Base-by-base conservation (phyloP, 805 yeast species). In the Lachancea kluyveri region DNA sequence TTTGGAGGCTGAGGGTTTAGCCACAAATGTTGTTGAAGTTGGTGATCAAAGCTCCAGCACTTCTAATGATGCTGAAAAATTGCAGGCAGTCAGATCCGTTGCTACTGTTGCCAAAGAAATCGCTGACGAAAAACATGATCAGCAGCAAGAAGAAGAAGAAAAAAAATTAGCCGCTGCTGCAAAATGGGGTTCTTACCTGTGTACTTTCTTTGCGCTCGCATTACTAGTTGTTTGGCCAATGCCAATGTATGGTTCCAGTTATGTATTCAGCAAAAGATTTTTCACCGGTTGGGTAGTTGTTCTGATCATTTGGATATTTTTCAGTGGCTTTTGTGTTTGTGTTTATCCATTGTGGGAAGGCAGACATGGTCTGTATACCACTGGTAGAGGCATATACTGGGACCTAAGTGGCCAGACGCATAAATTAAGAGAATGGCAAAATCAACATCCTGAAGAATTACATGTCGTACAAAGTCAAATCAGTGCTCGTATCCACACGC, bases 211-310 rank as follows among this genome's bases (percentile, higher is more conserved):
- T 43, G 75, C 85, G 5, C 44, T 84, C 6, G 66, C 79, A 28
- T 61, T 86, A 30, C 60, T 86, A 19, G 69, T 87, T 16, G 50
- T 86, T 18, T 85, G 94, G 92, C 96, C 96, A 48, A 82, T 86
- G 86, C 95, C 96, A 43, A 79, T 87, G 92, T 86, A 79, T 55
- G 96, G 95, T 19, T 52, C 79, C 4, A 68, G 72, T 3, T 86
- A 86, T 51, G 65, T 86, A 24, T 87, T 86, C 59, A 74, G 84
- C 32, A 77, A 73, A 55, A 59, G 56, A 35, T 84, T 84, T 61
- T 87, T 86, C 59, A 82, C 92, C 5, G 95, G 95, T 26, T 87
- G 95, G 95, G 72, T 87, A 29, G 74, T 69, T 21, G 94, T 86
- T 18, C 76, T 79, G 37, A 74, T 87, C 32, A 74, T 85, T 37